Base-by-base conservation (phyloP, 495 filamentous ascomycete genomes). In the Aspergillus taichungensis region DNA sequence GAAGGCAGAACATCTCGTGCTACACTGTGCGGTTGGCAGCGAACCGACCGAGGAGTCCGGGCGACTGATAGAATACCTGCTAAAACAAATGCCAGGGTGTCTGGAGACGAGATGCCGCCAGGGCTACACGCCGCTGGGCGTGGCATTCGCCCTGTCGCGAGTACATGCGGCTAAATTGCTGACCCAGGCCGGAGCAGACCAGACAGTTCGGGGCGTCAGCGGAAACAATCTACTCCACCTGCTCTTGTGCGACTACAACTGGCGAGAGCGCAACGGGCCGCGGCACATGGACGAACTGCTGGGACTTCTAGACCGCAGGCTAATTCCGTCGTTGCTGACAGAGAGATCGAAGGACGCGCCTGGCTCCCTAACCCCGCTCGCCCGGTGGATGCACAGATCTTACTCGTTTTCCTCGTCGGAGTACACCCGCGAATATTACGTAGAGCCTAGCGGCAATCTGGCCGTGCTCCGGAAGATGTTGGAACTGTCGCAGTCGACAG, bases 1-100 rank as follows among this genome's bases (percentile, higher is more conserved):
- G 2, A 24, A 27, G 13, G 34, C 24, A 82, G 79, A 71, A 39
- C 70, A 86, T 6, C 67, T 85, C 31, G 68, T 79, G 10, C 69
- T 88, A 13, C 85, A 88, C 57, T 77, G 72, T 45, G 84, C 82
- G 2, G 67, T 88, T 6, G 63, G 80, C 37, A 64, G 69, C 0
- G 32, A 52, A 0, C 50, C 57, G 6, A 57, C 63, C 9, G 55
- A 69, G 3, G 66, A 67, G 9, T 67, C 74, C 0, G 60, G 60
- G 27, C 63, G 64, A n/a, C 57, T 87, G 11, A 64, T 88, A 31
- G 62, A 78, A 37, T 84, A 85, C 48, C 60, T 87, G 3, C 52
- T 83, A 30, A 66, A 77, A 13, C 60, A 72, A 14, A 68, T 68
- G 42, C 83, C 85, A 0, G 63, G 70, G n/a, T 68, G 65, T 28